These are phyloP conservation scores for Penicillium sumatraense DNA, from an alignment of 2,329 filamentous ascomycete genomes.

Conservation along the genomic window DNA sequence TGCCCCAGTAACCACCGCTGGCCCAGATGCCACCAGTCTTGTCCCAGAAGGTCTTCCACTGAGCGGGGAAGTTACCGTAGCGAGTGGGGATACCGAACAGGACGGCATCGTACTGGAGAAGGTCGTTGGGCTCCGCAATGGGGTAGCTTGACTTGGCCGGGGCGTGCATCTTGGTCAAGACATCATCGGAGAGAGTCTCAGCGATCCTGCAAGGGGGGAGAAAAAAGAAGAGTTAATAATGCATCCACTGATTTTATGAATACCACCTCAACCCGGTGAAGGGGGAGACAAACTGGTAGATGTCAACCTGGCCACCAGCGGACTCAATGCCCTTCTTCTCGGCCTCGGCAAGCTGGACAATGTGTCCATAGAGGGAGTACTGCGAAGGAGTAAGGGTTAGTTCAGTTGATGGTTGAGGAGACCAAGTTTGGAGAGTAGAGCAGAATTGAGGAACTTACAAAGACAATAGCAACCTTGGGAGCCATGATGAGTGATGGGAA, in stretches of 20 bases:
- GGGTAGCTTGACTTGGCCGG: constrained; percentile 73
- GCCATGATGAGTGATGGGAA: constrained; percentile 65
- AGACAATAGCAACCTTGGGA: constrained; percentile 90
- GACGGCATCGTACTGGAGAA: constrained; percentile 82
- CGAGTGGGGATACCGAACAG: constrained; percentile 94
- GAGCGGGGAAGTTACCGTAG: constrained; percentile 95
- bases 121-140: constrained; percentile 62
- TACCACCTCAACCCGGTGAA: too few species aligned
- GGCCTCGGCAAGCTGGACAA: constrained; percentile 80
- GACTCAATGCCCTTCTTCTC: constrained; percentile 89
- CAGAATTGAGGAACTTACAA: constrained; percentile 60
- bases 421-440: neutral
- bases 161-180: constrained; percentile 89
- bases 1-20: constrained; percentile 77
- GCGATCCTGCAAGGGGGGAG: constrained; percentile 59
- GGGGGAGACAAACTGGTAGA: constrained; percentile 70
- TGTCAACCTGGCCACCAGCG: constrained; percentile 78
- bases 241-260: too few species aligned
- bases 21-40: constrained; percentile 84
- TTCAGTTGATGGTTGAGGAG: too few species aligned
- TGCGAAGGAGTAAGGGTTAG: constrained; percentile 39
- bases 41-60: constrained; percentile 91
- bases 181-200: constrained; percentile 84
- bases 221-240: neutral
- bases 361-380: constrained; percentile 96